phyloP scores from a whole-genome alignment of 495 filamentous ascomycete species.

The Chaetomium cochliodes region DNA sequence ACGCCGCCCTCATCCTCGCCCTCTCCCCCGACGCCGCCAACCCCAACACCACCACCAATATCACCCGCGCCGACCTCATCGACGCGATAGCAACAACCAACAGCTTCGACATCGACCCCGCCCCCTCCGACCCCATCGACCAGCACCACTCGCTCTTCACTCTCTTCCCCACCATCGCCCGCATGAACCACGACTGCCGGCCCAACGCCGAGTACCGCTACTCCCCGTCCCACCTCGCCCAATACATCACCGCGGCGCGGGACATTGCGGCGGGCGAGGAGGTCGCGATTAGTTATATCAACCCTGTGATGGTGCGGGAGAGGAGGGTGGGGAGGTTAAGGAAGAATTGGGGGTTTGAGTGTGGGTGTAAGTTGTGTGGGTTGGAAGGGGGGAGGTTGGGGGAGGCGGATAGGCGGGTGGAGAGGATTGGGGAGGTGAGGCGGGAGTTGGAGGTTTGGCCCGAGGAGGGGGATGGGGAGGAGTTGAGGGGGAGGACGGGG shows the following conservation, averaged over 20 bases:
- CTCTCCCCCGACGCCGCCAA: constrained; percentile 33
- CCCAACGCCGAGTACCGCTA: constrained; percentile 48
- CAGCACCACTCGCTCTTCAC: constrained; percentile 33
- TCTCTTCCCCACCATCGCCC: constrained; percentile 39
- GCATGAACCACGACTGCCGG: constrained; percentile 49
- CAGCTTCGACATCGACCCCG: constrained; percentile 38
- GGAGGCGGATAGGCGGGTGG: constrained; percentile 39
- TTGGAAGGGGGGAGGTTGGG: constrained; percentile 22
- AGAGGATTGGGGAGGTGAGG: constrained; percentile 33
- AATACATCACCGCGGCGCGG: constrained; percentile 40
- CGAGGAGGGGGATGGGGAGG: neutral
- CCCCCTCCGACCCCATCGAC: constrained; percentile 29
- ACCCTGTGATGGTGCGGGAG: constrained; percentile 34
- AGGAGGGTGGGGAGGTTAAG: constrained; percentile 31
- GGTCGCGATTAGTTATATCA: constrained; percentile 44
- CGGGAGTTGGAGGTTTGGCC: neutral
- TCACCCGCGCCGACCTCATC: constrained; percentile 19
- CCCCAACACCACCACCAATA: constrained; percentile 1
- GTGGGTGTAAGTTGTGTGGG: constrained; percentile 38
- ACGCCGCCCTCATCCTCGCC: constrained; percentile 29
- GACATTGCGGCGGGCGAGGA: constrained; percentile 41
- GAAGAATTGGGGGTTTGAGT: constrained; percentile 44
- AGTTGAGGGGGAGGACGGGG: neutral
- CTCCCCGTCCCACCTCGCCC: constrained; percentile 35
- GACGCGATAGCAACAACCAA: constrained; percentile 37